These are phyloP conservation scores for Dactylella cylindrospora DNA, from an alignment of 2,329 filamentous ascomycete genomes.

Conservation along the genomic window DNA sequence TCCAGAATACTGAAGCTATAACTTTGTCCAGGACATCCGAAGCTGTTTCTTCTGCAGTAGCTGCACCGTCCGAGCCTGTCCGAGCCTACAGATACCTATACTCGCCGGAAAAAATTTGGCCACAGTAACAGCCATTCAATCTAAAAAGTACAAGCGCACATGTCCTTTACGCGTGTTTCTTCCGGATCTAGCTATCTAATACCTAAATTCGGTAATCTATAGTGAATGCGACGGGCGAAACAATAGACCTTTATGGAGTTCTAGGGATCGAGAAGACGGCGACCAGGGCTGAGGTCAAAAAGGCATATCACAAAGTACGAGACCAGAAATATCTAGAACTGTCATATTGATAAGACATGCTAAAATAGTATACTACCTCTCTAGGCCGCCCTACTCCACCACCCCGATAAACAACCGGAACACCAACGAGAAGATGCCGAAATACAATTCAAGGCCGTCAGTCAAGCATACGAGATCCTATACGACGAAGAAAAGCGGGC, in stretches of 20 bases:
- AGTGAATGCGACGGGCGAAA: constrained; percentile 52
- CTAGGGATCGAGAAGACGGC: constrained; percentile 73
- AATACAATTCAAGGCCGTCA: constrained; percentile 86
- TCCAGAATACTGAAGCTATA: no score
- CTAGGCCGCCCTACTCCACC: constrained; percentile 80
- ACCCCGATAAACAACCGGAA: constrained; percentile 93
- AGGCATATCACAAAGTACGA: constrained; percentile 88
- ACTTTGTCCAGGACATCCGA: no score
- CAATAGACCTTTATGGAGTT: constrained; percentile 69
- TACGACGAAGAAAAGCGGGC: constrained; percentile 91
- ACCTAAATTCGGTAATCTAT: neutral
- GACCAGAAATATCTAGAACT: constrained; percentile 33
- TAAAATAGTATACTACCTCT: constrained; percentile 6
- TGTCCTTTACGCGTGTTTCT: neutral
- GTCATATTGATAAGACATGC: neutral
- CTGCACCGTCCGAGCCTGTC: no score
- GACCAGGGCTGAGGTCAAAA: constrained; percentile 80
- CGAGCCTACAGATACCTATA: no score
- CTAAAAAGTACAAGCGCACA: constrained; percentile 12
- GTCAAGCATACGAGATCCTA: constrained; percentile 96
- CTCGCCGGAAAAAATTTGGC: no score
- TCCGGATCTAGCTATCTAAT: constrained; percentile 25
- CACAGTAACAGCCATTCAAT: no score
- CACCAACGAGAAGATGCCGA: constrained; percentile 82
- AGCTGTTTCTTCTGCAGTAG: no score